Base-by-base conservation (phyloP, 2,329 filamentous ascomycete genomes). In the Alternaria novae-zelandiae region DNA sequence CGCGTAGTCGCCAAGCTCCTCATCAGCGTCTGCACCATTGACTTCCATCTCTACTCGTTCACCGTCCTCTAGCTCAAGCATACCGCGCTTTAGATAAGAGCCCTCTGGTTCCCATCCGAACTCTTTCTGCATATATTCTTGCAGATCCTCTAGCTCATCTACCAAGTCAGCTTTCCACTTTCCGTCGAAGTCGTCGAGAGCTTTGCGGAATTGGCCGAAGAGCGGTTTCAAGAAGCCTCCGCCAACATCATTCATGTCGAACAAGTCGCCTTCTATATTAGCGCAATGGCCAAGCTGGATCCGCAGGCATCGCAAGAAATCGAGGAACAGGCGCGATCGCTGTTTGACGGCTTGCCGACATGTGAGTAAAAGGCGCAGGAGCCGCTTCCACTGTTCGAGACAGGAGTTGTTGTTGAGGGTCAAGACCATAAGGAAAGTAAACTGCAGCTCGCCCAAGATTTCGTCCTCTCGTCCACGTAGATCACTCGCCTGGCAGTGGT, bases 321-420 rank as follows among this genome's bases (percentile, higher is more conserved):
- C 79, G n/a, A 83, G 76, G 73, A 88, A 89, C 57, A 89, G 83
- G 3, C 72, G 72, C 28, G 85, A 78, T 3, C 83, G 79, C 21
- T 84, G 80, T 56, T 73, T 71, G 15, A 89, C 81, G 3, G 87
- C 87, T 44, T 73, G 74, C 17, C 80, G 82, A 69, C 86, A 89
- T 0, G 87, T 90, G 54, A 90, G 79, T 8, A 89, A 78, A 23
- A 90, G 76, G 1, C 79, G 79, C 10, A 90, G 77, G 11, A 90
- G 68, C 41, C 88, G 79, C 71, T 88, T 89, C 88, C 88, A 90
- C 72, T 90, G 88, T 73, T 90, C 87, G 4, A 90, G 78, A 70
- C 88, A 90, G 3, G 87, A 89, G 73, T 86, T 89, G 72, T 90
- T 90, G 80, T 88, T 88, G 65, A 90, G 80, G 6, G 87, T 89